Evolutionary conservation across 129 eudicot genomes (phyloP), one percentile per base, ranked within the genome.

Genomic region (Saposhnikovia divaricata): DNA sequence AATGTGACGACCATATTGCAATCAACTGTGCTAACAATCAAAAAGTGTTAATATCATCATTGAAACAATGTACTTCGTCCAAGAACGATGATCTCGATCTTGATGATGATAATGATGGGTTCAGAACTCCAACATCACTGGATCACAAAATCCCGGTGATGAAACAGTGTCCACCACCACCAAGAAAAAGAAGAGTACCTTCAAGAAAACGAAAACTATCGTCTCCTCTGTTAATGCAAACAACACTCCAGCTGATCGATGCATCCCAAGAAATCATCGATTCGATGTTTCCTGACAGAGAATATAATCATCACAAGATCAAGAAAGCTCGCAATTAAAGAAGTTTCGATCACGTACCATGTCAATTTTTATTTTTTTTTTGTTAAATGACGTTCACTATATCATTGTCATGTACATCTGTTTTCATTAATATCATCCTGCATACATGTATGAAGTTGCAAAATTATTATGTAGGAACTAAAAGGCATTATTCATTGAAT

Each of bases 91-190:
- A 59, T 59, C 66, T 23, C 3, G 66, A 59, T 59, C 14, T 23
- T n/a, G 46, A 69, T 1, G 81, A 84, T 4, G 84, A 80, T n/a
- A 71, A 82, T 73, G 85, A 82, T 16, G 84, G 86, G 38, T 85
- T 85, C 79, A 74, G 40, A 65, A 86, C 89, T 50, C 88, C 90
- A 51, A 84, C 85, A 19, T 78, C 84, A 9, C 43, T 75, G 76
- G 84, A 80, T 40, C 82, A 82, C 78, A 84, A 31, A 74, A 87
- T 87, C 48, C 88, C 88, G 37, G 76, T 74, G 37, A 43, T 28
- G 61, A 63, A 65, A 28, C 71, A 80, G 63, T 87, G 90, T 39
- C 90, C 90, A 44, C 86, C 86, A 27, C 82, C 90, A 23, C 90
- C 88, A 0, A 82, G 48, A 43, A 84, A 77, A 77, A 45, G 72